Conservation (phyloP, 257 asterid genomes). For the Przewalskia tangutica region DNA sequence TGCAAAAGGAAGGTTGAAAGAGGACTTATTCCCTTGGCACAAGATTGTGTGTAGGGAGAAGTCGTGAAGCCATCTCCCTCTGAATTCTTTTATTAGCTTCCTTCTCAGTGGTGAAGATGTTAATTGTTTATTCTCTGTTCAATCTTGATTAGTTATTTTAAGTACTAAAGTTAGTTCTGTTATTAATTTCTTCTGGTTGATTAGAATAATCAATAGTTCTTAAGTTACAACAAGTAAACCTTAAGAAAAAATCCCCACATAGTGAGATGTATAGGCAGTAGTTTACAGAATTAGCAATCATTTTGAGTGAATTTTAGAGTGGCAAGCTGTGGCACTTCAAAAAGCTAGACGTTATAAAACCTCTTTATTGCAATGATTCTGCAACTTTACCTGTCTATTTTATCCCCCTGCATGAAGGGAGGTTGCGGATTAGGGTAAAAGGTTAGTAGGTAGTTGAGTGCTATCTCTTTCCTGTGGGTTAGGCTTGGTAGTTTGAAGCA, state of each 20-base stretch:
- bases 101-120: not conserved
- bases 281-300: not conserved
- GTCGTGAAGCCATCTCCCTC: not conserved
- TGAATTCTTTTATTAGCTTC: not conserved
- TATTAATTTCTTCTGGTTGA: not conserved
- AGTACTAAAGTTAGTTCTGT: not conserved
- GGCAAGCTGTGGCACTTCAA: not conserved
- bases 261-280: not conserved
- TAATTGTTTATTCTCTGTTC: not conserved
- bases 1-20: not conserved
- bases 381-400: not conserved
- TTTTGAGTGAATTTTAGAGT: not conserved
- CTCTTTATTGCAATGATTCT: not conserved
- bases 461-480: no score
- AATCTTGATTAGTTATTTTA: not conserved
- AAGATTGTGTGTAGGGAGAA: not conserved
- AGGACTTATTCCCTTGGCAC: not conserved
- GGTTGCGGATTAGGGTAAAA: no score
- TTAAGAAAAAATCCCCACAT: not conserved
- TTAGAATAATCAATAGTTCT: not conserved
- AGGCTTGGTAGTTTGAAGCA: no score
- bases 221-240: not conserved
- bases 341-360: not conserved
- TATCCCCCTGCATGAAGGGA: not conserved
- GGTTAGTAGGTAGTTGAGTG: no score